Conservation (phyloP, 306 rosid genomes). For the Pachyrhizus erosus region DNA sequence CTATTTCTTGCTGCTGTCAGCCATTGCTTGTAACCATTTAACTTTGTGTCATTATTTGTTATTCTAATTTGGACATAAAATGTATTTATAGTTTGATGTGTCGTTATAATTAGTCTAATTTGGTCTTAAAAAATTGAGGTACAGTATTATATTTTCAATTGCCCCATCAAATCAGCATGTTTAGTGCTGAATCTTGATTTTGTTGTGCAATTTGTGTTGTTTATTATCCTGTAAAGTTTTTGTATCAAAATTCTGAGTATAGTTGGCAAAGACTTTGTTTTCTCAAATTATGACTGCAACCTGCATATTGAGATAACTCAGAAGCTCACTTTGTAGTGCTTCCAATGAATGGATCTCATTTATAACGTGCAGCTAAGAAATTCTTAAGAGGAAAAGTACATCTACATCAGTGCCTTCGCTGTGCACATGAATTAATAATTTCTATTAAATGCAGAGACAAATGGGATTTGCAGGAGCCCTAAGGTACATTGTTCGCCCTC, state of each 20-base stretch:
- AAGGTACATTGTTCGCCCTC: conserved; percentile 60
- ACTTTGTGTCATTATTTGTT: not conserved
- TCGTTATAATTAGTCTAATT: not conserved
- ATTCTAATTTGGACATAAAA: not conserved
- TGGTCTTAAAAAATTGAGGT: not conserved
- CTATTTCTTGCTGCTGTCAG: not conserved
- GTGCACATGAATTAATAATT: not conserved
- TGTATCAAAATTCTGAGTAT: not conserved
- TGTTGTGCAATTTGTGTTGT: conserved; percentile 7
- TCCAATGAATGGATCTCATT: not conserved
- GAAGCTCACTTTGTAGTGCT: not conserved
- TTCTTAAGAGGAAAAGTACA: conserved; percentile 4
- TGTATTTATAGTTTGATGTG: not conserved
- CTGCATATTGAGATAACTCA: not conserved
- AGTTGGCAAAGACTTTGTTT: not conserved
- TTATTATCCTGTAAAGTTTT: not conserved
- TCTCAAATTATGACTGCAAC: not conserved
- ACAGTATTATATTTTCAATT: not conserved
- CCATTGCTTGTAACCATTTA: not conserved
- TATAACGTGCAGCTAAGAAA: not conserved
- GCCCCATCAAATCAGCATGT: not conserved
- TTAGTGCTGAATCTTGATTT: not conserved
- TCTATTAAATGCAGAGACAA: conserved; percentile 34
- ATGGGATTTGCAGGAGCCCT: conserved; percentile 75
- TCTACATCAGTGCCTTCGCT: not conserved